A percentile compares a stretch with the other conserved stretches of the same genome.
These are phyloP conservation scores for Suillus luteus DNA, from an alignment of 768 basidiomycete species.

Conservation along the genomic window DNA sequence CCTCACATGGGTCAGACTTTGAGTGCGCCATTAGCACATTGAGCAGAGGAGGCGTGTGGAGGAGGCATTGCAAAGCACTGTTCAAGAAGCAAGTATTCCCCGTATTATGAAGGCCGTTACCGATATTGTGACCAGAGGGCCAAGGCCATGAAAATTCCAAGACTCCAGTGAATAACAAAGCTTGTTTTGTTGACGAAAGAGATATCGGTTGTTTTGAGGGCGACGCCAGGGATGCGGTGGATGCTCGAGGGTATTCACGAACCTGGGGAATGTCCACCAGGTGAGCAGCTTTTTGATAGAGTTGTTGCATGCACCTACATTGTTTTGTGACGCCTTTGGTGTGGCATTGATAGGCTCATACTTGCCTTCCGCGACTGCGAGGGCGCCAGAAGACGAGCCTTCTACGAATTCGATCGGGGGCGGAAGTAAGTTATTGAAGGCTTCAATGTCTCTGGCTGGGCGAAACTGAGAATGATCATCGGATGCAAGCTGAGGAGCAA, in stretches of 20 bases:
- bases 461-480: conserved; percentile 59
- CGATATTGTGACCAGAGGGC: conserved; percentile 52
- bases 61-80: conserved; percentile 87
- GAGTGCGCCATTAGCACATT: conserved; percentile 55
- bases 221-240: conserved; percentile 28
- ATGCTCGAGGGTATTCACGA: conserved; percentile 26
- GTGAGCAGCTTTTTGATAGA: conserved; percentile 10
- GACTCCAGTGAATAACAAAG: conserved; percentile 50
- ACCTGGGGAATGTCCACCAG: conserved; percentile 11
- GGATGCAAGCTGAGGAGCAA: conserved; percentile 49
- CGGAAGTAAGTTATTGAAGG: conserved; percentile 77
- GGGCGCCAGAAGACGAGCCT: conserved; percentile 76
- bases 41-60: conserved; percentile 90
- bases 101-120: conserved; percentile 74
- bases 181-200: conserved; percentile 32
- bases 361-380: conserved; percentile 72
- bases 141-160: conserved; percentile 76
- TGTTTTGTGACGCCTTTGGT: conserved; percentile 51
- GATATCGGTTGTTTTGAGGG: conserved; percentile 31
- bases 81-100: conserved; percentile 98
- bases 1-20: conserved; percentile 60
- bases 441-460: conserved; percentile 70
- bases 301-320: conserved; percentile 40
- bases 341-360: conserved; percentile 81
- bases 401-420: conserved; percentile 84